Base-by-base conservation (phyloP, 202 grass and related monocot species). In the Brachypodium distachyon region DNA sequence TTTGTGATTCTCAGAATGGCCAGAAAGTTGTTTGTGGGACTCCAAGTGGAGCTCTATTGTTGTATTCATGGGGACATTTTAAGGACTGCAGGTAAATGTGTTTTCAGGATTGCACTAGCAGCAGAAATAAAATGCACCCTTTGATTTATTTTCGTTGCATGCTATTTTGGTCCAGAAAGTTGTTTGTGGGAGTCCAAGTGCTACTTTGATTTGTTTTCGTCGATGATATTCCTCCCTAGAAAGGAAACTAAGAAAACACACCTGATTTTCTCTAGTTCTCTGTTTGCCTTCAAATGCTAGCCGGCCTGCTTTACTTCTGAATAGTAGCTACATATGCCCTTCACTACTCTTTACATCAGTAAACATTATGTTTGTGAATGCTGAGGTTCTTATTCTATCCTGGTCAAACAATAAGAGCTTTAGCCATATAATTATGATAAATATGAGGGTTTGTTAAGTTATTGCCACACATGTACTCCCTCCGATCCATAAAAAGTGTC, bases 31-130 rank as follows among this genome's bases (percentile, higher is more conserved):
- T 98, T 65, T 98, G 91, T 83, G 91, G 91, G 85, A 98, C 95
- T 75, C 77, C 90, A 55, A 92, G 82, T 59, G 95, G 95, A 78
- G 80, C 95, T 23, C 69, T 98, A 43, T 62, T 94, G 74, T 74
- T 98, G 18, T 94, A 98, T 83, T 94, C 91, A 12, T 97, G 95
- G 95, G 95, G 95, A 64, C 67, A 90, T 84, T 97, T 97, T 76
- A 90, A 97, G 41, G 95, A 94, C 80, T 97, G 95, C 95, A 90
- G 95, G 95, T 97, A 77, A 76, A 41, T 14, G 21, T 46, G 6
- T 65, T 72, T 74, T 73, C 41, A 60, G 40, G 14, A 80, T 26
- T 58, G 27, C 23, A 36, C 18, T 40, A 50, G 13, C 6, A 72
- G 9, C 14, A 52, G 52, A 77, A 82, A 53, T 53, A 28, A 43